Percentiles rank a stretch among this genome's conserved stretches.
Conservation (phyloP, 805 yeast genomes). For the Scheffersomyces amazonensis region DNA sequence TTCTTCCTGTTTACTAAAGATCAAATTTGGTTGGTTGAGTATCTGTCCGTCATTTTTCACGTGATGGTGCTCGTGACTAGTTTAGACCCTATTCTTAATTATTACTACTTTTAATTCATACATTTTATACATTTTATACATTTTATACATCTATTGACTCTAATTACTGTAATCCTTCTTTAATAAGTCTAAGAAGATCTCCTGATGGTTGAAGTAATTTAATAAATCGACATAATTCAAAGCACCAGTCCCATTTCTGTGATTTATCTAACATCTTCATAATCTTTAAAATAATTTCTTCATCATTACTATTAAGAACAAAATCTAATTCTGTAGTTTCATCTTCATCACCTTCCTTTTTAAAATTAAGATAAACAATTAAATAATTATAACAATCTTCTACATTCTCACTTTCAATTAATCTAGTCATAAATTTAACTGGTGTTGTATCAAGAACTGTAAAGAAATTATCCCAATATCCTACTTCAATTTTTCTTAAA, state of each 20-base stretch:
- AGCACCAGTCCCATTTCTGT: slow-evolving; percentile 51
- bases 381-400: slow-evolving; percentile 50
- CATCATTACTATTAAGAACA: slow-evolving; percentile 29
- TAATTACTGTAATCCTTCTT: slow-evolving; percentile 5
- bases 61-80: too few species aligned
- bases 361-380: slow-evolving; percentile 50
- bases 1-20: slow-evolving; percentile 7
- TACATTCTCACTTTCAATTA: slow-evolving; percentile 39
- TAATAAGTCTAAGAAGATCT: slow-evolving; percentile 18
- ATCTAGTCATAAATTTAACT: slow-evolving; percentile 39
- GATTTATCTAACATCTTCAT: slow-evolving; percentile 39
- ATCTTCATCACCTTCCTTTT: slow-evolving; percentile 33
- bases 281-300: slow-evolving; percentile 39
- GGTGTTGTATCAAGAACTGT: slow-evolving; percentile 40
- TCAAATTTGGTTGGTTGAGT: slow-evolving; percentile 22
- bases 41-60: too few species aligned
- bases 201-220: slow-evolving; percentile 48
- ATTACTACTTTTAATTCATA: too few species aligned
- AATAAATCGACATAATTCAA: slow-evolving; percentile 52
- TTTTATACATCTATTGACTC: too few species aligned
- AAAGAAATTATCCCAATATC: slow-evolving; percentile 53
- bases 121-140: too few species aligned
- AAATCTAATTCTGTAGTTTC: not conserved
- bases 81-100: too few species aligned
- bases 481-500: slow-evolving; percentile 56